Percentiles rank a stretch among this genome's conserved stretches.
Evolutionary conservation across 139 green algal species (phyloP).

Genomic region (Micractinium conductrix): DNA sequence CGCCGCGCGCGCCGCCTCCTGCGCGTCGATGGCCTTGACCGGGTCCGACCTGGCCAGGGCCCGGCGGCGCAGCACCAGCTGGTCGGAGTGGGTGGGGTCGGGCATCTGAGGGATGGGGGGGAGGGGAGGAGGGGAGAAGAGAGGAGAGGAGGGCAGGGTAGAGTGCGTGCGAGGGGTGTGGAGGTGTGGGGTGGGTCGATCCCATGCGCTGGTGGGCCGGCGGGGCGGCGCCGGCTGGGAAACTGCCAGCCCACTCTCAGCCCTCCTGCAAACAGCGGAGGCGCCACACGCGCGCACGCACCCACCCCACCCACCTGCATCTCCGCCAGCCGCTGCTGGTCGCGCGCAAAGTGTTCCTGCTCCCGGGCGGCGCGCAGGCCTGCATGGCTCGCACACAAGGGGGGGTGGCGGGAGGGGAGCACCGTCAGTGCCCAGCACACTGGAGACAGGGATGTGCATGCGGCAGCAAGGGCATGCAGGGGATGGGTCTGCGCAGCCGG

Average conservation of each 20-base stretch:
- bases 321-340: constrained; percentile 37
- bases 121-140: background rate
- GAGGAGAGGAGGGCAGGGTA: too few relatives aligned
- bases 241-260: background rate
- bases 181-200: background rate
- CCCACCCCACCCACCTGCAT: background rate
- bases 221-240: too few relatives aligned
- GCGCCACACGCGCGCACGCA: too few relatives aligned
- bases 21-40: constrained; percentile 30
- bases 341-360: constrained; percentile 37
- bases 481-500: too few relatives aligned
- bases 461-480: background rate
- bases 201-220: background rate
- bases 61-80: constrained; percentile 39
- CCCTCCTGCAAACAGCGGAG: background rate
- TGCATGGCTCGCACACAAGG: background rate
- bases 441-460: too few relatives aligned
- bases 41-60: constrained; percentile 35
- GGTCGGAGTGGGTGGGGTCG: constrained; percentile 33
- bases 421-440: background rate
- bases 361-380: constrained; percentile 37
- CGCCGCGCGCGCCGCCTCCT: constrained; percentile 28
- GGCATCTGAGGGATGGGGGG: background rate
- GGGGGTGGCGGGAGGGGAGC: background rate
- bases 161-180: background rate